A percentile compares a stretch with the other conserved stretches of the same genome.
These are phyloP conservation scores for Verticillium longisporum DNA, from an alignment of 2,329 filamentous ascomycete genomes.

Conservation along the genomic window DNA sequence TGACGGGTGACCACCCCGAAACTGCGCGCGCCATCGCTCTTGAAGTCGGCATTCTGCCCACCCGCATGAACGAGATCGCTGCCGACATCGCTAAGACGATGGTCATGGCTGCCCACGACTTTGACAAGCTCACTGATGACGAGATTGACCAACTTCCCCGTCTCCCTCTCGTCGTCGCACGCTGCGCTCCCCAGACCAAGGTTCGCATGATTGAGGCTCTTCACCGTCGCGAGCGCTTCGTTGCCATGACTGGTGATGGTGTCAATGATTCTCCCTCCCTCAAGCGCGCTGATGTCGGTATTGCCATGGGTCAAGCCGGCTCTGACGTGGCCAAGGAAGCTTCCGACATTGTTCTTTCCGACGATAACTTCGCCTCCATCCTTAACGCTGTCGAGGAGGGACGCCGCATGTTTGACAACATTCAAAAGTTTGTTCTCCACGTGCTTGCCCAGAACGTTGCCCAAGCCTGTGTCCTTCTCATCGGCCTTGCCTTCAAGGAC, in stretches of 20 bases:
- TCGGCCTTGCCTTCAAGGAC: conserved; percentile 67
- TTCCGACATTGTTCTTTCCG: conserved; percentile 60
- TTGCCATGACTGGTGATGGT: conserved; percentile 66
- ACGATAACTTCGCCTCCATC: conserved; percentile 68
- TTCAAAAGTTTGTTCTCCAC: conserved; percentile 66
- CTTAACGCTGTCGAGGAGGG: conserved; percentile 67
- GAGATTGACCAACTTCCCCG: conserved; percentile 56
- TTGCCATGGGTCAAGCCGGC: conserved; percentile 63
- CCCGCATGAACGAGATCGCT: conserved; percentile 41
- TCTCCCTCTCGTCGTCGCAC: conserved; percentile 57
- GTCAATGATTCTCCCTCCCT: conserved; percentile 65
- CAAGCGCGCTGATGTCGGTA: conserved; percentile 63
- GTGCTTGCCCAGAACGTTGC: conserved; percentile 63
- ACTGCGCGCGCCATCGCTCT: conserved; percentile 59
- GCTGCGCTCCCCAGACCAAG: conserved; percentile 62
- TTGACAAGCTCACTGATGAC: conserved; percentile 57
- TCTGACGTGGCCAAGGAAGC: conserved; percentile 67
- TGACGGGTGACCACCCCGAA: conserved; percentile 62
- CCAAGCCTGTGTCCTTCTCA: conserved; percentile 59
- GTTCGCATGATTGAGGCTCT: conserved; percentile 66
- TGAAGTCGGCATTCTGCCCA: conserved; percentile 56
- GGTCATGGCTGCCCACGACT: conserved; percentile 61
- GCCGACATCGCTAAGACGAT: conserved; percentile 50
- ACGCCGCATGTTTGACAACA: conserved; percentile 65
- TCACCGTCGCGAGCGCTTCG: conserved; percentile 57